Base-by-base conservation (phyloP, 495 filamentous ascomycete genomes). In the Margaritispora aquatica region DNA sequence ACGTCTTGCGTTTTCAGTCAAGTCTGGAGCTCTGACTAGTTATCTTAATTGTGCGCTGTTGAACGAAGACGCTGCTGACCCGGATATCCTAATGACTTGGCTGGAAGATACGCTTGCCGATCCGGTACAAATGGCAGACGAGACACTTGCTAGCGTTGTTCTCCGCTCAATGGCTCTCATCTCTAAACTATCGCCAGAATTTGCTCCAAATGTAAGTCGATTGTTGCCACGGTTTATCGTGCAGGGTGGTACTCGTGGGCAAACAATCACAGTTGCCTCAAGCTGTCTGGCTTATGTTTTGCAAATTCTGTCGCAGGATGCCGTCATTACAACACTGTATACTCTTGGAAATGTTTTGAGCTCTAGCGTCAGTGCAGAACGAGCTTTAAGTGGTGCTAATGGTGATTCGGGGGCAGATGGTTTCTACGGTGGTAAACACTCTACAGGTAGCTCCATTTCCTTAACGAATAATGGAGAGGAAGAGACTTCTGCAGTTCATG, bases 251-350 rank as follows among this genome's bases (percentile, higher is more conserved):
- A 76, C 85, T 17, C 80, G 80, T 49, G 79, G 78, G 22, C 70
- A 77, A 27, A 88, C 84, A 26, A 81, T 93, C 17, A 75, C 73
- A 11, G 78, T 92, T 26, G 94, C 92, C 31, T 90, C 91, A 3
- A 83, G 82, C 51, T 92, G 88, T 67, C 78, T 98, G 48, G 89
- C 90, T 2, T 88, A 84, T 55, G 78, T 95, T 51, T 73, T 97
- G 52, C 84, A 82, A 52, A 77, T 87, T 58, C 81, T 96, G 5
- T 92, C 95, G 4, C 87, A 95, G 65, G 94, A 98, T 77, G 86
- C 89, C 26, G 83, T 95, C 26, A 97, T 98, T 63, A 95, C 92
- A 4, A 96, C 91, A 1, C 75, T 98, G 10, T 97, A 97, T 71
- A 92, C 91, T 0, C 76, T 98, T 55, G 95, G 94, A 17, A 97